Evolutionary conservation across 768 basidiomycete species (phyloP).

Genomic region (Tylopilus felleus): DNA sequence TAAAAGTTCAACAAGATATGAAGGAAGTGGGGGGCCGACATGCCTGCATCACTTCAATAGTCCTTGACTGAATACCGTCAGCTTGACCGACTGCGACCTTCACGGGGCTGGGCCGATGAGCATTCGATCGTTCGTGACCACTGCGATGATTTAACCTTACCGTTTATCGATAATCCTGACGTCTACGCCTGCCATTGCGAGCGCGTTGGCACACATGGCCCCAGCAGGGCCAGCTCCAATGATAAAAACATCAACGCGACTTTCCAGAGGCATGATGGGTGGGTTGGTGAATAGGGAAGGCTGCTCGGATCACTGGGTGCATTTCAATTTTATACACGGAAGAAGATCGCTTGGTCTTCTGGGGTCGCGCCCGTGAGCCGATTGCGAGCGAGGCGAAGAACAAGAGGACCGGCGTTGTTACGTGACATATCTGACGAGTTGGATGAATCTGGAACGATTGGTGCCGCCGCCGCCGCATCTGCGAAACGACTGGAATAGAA

Average conservation of each 20-base stretch:
- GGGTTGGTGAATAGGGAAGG: no score
- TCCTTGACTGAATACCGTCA: not conserved
- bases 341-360: no score
- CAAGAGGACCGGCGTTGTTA: no score
- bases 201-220: conserved; percentile 56
- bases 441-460: no score
- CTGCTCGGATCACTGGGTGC: no score
- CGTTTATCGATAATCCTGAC: conserved; percentile 1
- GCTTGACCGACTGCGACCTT: not conserved
- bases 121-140: not conserved
- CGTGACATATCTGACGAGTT: no score
- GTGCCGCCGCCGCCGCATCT: no score
- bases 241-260: conserved; percentile 44
- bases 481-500: no score
- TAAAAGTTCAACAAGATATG: not conserved
- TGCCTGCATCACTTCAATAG: not conserved
- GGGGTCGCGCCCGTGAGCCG: no score
- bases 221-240: conserved; percentile 54
- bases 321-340: no score
- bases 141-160: not conserved
- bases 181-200: not conserved
- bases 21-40: not conserved
- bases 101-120: not conserved
- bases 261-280: conserved; percentile 23
- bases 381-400: no score